Evolutionary conservation across 2,329 filamentous ascomycete species (phyloP).

Genomic region (Aspergillus tubingensis): DNA sequence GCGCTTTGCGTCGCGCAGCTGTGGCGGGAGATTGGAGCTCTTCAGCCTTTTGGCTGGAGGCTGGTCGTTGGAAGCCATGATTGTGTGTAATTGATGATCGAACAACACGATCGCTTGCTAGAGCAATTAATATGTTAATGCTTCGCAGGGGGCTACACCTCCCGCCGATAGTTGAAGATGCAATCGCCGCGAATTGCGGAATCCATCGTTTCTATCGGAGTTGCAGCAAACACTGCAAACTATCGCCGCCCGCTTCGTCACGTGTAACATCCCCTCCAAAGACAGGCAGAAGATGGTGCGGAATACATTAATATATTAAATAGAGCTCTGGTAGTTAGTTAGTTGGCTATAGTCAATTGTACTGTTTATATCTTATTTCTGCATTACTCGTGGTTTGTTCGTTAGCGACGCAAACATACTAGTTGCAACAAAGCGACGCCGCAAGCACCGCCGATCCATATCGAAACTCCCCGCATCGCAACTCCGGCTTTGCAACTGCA

Average conservation of each 20-base stretch:
- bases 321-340: too few relatives aligned
- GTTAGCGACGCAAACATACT: too few relatives aligned
- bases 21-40: constrained; percentile 37
- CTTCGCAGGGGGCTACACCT: constrained; percentile 5
- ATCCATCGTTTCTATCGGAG: constrained; percentile 1
- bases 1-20: constrained; percentile 61
- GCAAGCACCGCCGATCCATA: constrained; percentile 16
- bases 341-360: too few relatives aligned
- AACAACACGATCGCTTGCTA: not conserved
- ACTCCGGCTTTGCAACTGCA: constrained; percentile 32
- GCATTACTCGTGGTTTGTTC: too few relatives aligned
- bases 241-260: not conserved
- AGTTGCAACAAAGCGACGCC: not conserved
- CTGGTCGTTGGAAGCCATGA: constrained; percentile 39
- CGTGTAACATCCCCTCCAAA: not conserved
- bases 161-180: constrained; percentile 5
- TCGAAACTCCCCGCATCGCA: constrained; percentile 34
- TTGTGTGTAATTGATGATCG: not conserved
- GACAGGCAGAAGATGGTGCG: not conserved
- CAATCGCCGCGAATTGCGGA: constrained; percentile 1
- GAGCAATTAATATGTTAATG: not conserved
- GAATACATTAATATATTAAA: too few relatives aligned
- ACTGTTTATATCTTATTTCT: too few relatives aligned
- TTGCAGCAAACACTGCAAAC: constrained; percentile 4
- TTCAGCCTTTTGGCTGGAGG: constrained; percentile 45